A percentile compares a stretch with the other conserved stretches of the same genome.
Conservation (phyloP, 2,329 filamentous ascomycete species). For the Drechslera avenae region DNA sequence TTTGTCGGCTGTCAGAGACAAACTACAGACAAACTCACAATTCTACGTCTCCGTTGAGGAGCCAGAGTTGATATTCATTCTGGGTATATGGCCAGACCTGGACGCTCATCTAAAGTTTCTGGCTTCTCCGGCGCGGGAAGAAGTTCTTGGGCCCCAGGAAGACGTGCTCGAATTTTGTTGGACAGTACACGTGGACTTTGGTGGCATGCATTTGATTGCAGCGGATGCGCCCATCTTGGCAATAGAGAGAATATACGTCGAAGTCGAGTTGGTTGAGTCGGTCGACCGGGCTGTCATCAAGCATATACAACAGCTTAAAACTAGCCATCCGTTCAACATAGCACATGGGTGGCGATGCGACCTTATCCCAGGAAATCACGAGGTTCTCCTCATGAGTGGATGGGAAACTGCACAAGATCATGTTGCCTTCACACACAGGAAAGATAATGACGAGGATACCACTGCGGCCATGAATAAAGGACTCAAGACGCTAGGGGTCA, state of each 20-base stretch:
- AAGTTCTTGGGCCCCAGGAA: slow-evolving; percentile 38
- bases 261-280: slow-evolving; percentile 15
- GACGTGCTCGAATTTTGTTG: slow-evolving; percentile 37
- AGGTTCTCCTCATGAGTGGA: slow-evolving; percentile 33
- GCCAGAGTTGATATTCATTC: slow-evolving; percentile 36
- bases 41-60: slow-evolving; percentile 41
- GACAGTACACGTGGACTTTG: slow-evolving; percentile 34
- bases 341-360: slow-evolving; percentile 35
- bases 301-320: slow-evolving; percentile 21
- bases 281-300: slow-evolving; percentile 19
- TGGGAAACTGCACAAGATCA: slow-evolving; percentile 24
- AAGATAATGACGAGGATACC: slow-evolving; percentile 7
- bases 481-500: slow-evolving; percentile 21
- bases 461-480: slow-evolving; percentile 4
- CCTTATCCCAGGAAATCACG: slow-evolving; percentile 23
- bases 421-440: slow-evolving; percentile 17
- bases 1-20: slow-evolving; percentile 36
- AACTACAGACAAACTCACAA: slow-evolving; percentile 32
- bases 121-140: slow-evolving; percentile 31
- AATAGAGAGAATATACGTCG: slow-evolving; percentile 28
- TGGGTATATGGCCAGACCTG: slow-evolving; percentile 39
- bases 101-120: slow-evolving; percentile 37
- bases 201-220: slow-evolving; percentile 26
- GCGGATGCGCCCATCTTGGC: slow-evolving; percentile 34
- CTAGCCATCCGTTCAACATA: slow-evolving; percentile 22